Base-by-base conservation (phyloP, 768 basidiomycete species). In the Calvatia gigantea region DNA sequence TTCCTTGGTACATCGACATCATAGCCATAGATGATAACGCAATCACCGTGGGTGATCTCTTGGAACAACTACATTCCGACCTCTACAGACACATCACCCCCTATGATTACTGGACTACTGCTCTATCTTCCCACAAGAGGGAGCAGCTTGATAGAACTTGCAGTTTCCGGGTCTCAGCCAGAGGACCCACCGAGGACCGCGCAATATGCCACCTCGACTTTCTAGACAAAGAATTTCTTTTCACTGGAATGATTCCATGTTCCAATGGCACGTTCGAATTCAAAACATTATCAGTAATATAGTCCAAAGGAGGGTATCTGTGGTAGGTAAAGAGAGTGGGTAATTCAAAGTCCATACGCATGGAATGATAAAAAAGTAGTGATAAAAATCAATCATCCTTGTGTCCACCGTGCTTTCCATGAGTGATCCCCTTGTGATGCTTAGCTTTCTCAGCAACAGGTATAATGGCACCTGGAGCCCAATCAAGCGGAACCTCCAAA, bases 1-100 rank as follows among this genome's bases (percentile, higher is more conserved):
- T 62, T 21, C 61, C 61, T 3, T 62, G 61, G 61, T 54, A 54
- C 23, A 45, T 54, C 8, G 29, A 38, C 15, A 55, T 62, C 21
- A 55, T 50, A n/a, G 33, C 60, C 19, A 37, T 32, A 2, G 15
- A 5, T 15, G n/a, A 43, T 28, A 47, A 41, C 17, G 61, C 57
- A 2, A 21, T 62, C 31, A 57, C 53, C n/a, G 35, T 62, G 7
- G 53, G 33, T 11, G 61, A 60, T 17, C 19, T 62, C 21, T 33
- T 62, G 2, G 41, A 37, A 12, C 43, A 39, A n/a, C 45, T 62
- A 23, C 54, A 56, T 35, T 17, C 15, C 6, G 25, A 53, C 3
- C 37, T 62, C 14, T 43, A 49, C 49, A 17, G 12, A 6, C 57
- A 51, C 5, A 60, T 62, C 28, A 27, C n/a, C 2, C 15, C 15